Percentiles rank a stretch among this genome's conserved stretches.
phyloP scores from a whole-genome alignment of 129 eudicot genomes.

The Calendula officinalis region DNA sequence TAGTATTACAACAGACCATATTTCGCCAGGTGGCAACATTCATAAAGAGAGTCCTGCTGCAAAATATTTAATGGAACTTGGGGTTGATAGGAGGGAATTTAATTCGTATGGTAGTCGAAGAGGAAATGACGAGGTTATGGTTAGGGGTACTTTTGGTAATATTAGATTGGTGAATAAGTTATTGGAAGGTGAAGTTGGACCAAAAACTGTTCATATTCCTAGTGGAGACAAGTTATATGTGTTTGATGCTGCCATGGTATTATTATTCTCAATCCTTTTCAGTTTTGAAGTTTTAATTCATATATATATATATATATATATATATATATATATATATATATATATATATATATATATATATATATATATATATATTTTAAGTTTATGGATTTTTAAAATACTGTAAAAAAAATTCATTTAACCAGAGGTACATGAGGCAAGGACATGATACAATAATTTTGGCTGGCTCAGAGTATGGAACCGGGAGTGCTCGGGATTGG shows the following conservation, averaged over 20 bases:
- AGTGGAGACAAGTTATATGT: conserved; percentile 24
- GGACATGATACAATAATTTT: conserved; percentile 21
- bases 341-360: too few species aligned
- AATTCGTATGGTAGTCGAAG: conserved; percentile 32
- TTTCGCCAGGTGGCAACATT: conserved; percentile 33
- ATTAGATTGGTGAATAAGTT: conserved; percentile 21
- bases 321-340: too few species aligned
- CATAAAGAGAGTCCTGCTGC: conserved; percentile 35
- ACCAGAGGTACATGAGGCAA: conserved; percentile 26
- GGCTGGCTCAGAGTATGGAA: conserved; percentile 33
- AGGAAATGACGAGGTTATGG: conserved; percentile 39
- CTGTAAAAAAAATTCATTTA: neutral
- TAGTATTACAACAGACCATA: conserved; percentile 27
- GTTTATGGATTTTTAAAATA: neutral
- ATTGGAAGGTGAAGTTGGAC: conserved; percentile 32
- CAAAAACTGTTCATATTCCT: conserved; percentile 30
- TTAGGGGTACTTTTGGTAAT: conserved; percentile 34
- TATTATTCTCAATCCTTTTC: neutral
- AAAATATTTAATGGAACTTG: conserved; percentile 21
- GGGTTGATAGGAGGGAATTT: conserved; percentile 32
- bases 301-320: neutral
- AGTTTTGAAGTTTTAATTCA: neutral
- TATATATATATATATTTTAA: too few species aligned
- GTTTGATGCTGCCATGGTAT: conserved; percentile 37
- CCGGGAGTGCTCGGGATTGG: conserved; percentile 32